A percentile compares a stretch with the other conserved stretches of the same genome.
Conservation (phyloP, 2,329 filamentous ascomycete genomes). For the Botrytis fabae region DNA sequence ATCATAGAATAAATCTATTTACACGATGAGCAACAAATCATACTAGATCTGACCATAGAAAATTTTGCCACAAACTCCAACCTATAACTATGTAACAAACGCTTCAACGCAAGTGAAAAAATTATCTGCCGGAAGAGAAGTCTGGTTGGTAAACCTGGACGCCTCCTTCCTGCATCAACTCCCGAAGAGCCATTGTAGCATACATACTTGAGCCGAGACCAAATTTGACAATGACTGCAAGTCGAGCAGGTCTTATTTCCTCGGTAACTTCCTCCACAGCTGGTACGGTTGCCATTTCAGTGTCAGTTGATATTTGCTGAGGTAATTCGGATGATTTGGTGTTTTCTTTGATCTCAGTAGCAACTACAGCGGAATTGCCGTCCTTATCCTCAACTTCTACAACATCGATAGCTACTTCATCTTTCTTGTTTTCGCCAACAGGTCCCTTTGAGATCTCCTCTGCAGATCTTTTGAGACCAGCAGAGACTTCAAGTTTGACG, state of each 20-base stretch:
- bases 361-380: not conserved
- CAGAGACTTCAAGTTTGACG: constrained; percentile 16
- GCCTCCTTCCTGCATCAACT: constrained; percentile 71
- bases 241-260: constrained; percentile 45
- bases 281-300: not conserved
- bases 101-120: constrained; percentile 3
- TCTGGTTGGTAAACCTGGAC: constrained; percentile 63
- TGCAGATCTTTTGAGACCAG: constrained; percentile 19
- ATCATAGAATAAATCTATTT: constrained; percentile 1
- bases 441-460: constrained; percentile 27
- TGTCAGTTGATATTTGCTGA: not conserved
- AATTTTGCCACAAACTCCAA: constrained; percentile 4
- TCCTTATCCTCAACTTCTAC: not conserved
- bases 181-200: constrained; percentile 78
- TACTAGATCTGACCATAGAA: not conserved
- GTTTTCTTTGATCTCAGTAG: not conserved
- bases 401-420: constrained; percentile 7
- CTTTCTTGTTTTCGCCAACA: not conserved
- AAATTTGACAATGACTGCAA: constrained; percentile 71
- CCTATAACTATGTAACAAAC: not conserved
- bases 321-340: not conserved
- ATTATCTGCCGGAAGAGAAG: constrained; percentile 46
- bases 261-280: not conserved
- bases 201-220: constrained; percentile 79
- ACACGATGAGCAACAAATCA: constrained; percentile 14